These are phyloP conservation scores for Hyaloperonospora arabidopsidis DNA, from an alignment of 352 stramenopile genomes.

Conservation along the genomic window DNA sequence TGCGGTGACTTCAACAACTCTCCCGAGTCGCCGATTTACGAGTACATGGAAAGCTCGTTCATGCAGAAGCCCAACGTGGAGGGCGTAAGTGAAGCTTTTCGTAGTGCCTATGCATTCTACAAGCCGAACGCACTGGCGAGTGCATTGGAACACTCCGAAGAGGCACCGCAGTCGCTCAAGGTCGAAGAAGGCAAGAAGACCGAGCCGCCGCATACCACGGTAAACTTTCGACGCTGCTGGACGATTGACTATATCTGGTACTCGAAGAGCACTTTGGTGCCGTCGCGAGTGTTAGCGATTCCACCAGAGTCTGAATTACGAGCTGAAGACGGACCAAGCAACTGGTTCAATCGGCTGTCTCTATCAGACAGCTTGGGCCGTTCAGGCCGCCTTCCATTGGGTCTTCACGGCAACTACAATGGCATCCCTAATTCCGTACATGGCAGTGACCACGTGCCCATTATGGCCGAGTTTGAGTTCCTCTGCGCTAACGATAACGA, in stretches of 20 bases:
- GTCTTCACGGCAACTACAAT: slow-evolving; percentile 79
- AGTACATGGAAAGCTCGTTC: slow-evolving; percentile 85
- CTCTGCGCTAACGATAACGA: slow-evolving; percentile 28
- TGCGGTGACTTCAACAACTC: slow-evolving; percentile 87
- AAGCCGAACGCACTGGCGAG: slow-evolving; percentile 40
- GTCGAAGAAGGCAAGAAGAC: slow-evolving; percentile 41
- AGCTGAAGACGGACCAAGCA: slow-evolving; percentile 58
- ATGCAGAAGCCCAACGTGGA: slow-evolving; percentile 79
- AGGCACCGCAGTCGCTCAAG: slow-evolving; percentile 23
- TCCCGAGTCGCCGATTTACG: slow-evolving; percentile 72
- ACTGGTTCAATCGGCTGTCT: slow-evolving; percentile 72
- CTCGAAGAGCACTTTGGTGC: slow-evolving; percentile 55
- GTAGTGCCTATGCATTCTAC: slow-evolving; percentile 69
- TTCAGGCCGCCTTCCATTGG: slow-evolving; percentile 45
- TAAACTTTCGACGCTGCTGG: slow-evolving; percentile 83
- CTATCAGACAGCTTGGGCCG: slow-evolving; percentile 67
- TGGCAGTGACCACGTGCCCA: slow-evolving; percentile 79
- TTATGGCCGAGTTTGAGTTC: slow-evolving; percentile 82
- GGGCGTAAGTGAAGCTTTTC: slow-evolving; percentile 53
- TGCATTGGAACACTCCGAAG: slow-evolving; percentile 24
- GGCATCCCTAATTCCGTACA: slow-evolving; percentile 82
- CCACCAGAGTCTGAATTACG: slow-evolving; percentile 57
- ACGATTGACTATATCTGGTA: slow-evolving; percentile 89
- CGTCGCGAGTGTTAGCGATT: slow-evolving; percentile 61
- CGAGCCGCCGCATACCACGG: slow-evolving; percentile 77